Evolutionary conservation across 495 filamentous ascomycete species (phyloP), one percentile per base, ranked within the genome.

Genomic region (Cryomyces minteri): DNA sequence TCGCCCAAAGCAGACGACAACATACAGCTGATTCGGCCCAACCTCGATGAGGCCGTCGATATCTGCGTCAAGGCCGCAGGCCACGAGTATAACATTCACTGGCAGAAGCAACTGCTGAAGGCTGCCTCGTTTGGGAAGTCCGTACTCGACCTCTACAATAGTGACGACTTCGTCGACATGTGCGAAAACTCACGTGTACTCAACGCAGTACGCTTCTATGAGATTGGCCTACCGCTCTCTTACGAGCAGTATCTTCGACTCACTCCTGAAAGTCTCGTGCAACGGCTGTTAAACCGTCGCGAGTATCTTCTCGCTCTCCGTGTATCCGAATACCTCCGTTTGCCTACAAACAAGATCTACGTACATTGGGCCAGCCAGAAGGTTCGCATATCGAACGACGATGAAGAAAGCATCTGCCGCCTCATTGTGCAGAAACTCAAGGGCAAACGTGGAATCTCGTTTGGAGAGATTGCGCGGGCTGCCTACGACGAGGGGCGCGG

Each of bases 91-190:
- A 83, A 75, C 50, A 67, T 77, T 2, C 77, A 88, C 53, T 92
- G 87, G 84, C 90, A 98, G 57, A 98, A 96, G 54, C 80, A 90
- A 49, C 67, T 98, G 4, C 70, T 98, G 11, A 93, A 92, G 58
- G 90, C 92, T 4, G 90, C 90, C 0, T 94, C 86, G 0, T 94
- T 94, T 59, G 90, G 90, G 9, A 98, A 98, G 59, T 96, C 90
- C 0, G 88, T 95, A 0, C 71, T 95, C 2, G 90, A 94, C 52
- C 75, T 96, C 31, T 98, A 96, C 63, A 92, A 83, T 61, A 92
- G 84, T 55, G 90, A 98, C 51, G 88, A 96, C 46, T 98, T 96
- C 60, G 92, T 98, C 30, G 87, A 95, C 47, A 95, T 94, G 84
- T 94, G 84, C 51, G 90, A 98, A 61, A 88, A 80, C 8, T 64